phyloP scores from a whole-genome alignment of 805 yeast genomes.

The Candida cerambycidarum region DNA sequence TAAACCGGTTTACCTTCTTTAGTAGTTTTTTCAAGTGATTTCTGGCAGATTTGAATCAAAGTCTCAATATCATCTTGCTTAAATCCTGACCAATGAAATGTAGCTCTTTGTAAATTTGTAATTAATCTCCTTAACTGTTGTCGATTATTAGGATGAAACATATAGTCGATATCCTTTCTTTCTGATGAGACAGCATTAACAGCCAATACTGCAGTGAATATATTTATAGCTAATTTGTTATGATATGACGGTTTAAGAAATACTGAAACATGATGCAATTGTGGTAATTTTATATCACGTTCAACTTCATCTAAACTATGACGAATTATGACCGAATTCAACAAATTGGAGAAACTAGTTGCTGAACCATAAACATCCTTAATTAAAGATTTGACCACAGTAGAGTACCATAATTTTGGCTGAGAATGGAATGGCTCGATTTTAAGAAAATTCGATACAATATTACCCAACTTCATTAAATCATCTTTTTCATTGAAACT shows the following conservation, averaged over 20 bases:
- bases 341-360: constrained; percentile 38
- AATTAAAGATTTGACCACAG: constrained; percentile 51
- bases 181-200: constrained; percentile 75
- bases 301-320: constrained; percentile 58
- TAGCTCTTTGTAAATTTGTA: constrained; percentile 61
- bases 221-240: constrained; percentile 59
- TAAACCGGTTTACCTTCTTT: constrained; percentile 27
- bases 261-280: constrained; percentile 56
- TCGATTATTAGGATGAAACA: constrained; percentile 64
- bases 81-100: constrained; percentile 78
- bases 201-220: constrained; percentile 66
- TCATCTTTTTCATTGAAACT: constrained; percentile 55
- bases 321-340: constrained; percentile 53
- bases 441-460: constrained; percentile 53
- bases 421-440: constrained; percentile 58
- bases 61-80: constrained; percentile 56
- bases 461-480: constrained; percentile 49
- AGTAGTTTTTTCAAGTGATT: constrained; percentile 40
- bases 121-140: constrained; percentile 55
- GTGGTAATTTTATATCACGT: constrained; percentile 56
- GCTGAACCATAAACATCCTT: constrained; percentile 39
- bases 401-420: constrained; percentile 46
- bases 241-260: constrained; percentile 62
- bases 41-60: constrained; percentile 48
- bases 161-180: constrained; percentile 62